A percentile compares a stretch with the other conserved stretches of the same genome.
phyloP scores from a whole-genome alignment of 2,329 filamentous ascomycete genomes.

The Neofusicoccum laricinum region DNA sequence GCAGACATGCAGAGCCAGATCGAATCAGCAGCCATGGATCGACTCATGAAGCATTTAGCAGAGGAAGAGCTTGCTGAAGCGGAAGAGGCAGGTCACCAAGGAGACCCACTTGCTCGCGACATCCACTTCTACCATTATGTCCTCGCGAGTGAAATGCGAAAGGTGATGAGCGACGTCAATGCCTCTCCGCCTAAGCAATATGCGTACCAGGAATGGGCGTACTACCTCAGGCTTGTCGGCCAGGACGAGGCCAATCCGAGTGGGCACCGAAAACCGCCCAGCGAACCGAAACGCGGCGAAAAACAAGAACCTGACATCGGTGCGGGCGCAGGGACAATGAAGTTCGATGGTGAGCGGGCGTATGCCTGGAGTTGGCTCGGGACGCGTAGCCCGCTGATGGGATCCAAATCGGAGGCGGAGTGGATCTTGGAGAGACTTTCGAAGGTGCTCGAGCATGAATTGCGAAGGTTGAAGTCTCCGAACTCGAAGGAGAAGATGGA shows the following conservation, averaged over 20 bases:
- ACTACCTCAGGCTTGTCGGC: constrained; percentile 36
- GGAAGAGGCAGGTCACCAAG: constrained; percentile 38
- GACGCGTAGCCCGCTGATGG: constrained; percentile 66
- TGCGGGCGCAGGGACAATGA: constrained; percentile 20
- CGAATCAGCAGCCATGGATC: not conserved
- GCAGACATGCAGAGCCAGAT: constrained; percentile 15
- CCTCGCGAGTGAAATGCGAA: constrained; percentile 43
- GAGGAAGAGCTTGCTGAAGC: constrained; percentile 41
- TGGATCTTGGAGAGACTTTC: constrained; percentile 69
- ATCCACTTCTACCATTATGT: constrained; percentile 52
- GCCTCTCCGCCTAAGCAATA: constrained; percentile 39
- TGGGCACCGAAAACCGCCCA: constrained; percentile 32
- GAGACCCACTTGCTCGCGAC: constrained; percentile 45
- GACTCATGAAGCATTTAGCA: constrained; percentile 4
- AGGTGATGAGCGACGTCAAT: constrained; percentile 42
- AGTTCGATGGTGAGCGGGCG: constrained; percentile 22
- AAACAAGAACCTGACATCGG: not conserved
- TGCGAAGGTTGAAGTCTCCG: constrained; percentile 30
- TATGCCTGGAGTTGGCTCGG: constrained; percentile 79
- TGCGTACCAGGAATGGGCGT: constrained; percentile 39
- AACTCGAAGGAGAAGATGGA: constrained; percentile 20
- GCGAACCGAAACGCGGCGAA: constrained; percentile 19
- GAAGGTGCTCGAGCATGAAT: constrained; percentile 49
- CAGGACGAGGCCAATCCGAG: constrained; percentile 40
- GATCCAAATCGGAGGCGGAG: constrained; percentile 64